These are phyloP conservation scores for Coemansia sp. DNA, from an alignment of 192 early-diverging fungal species.

Conservation along the genomic window DNA sequence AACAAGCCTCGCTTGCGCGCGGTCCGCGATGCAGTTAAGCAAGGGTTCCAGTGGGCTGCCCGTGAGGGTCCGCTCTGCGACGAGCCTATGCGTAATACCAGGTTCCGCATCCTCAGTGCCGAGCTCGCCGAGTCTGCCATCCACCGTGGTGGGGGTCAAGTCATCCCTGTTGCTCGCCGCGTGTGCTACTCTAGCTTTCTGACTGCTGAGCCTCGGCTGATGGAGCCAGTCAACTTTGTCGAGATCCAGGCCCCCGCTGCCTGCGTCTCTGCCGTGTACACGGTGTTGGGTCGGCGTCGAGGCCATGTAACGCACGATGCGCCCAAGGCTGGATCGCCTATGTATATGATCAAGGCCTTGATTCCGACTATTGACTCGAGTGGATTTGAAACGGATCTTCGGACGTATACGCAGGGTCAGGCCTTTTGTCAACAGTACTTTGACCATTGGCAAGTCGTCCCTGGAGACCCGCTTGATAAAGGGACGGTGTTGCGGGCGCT, in stretches of 20 bases:
- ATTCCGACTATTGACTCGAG: constrained; percentile 95
- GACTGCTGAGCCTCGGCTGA: constrained; percentile 91
- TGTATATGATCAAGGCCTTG: constrained; percentile 91
- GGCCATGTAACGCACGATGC: constrained; percentile 96
- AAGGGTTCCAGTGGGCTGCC: constrained; percentile 98
- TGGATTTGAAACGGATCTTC: constrained; percentile 96
- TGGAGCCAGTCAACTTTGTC: constrained; percentile 97
- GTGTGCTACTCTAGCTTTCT: constrained; percentile 97
- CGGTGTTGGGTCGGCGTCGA: constrained; percentile 88
- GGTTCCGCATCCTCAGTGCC: constrained; percentile 92
- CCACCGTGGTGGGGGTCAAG: constrained; percentile 93
- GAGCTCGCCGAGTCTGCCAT: constrained; percentile 84
- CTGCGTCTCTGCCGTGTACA: constrained; percentile 94
- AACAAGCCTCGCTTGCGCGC: constrained; percentile 81
- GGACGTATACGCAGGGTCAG: constrained; percentile 96
- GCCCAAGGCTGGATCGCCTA: constrained; percentile 92
- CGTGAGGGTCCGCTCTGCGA: constrained; percentile 96
- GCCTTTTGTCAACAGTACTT: constrained; percentile 98
- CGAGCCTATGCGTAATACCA: constrained; percentile 96
- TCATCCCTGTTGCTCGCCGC: constrained; percentile 95
- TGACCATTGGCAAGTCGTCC: constrained; percentile 98
- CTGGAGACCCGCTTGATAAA: constrained; percentile 95
- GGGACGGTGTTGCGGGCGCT: constrained; percentile 83
- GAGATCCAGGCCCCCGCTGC: constrained; percentile 98
- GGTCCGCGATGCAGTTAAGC: constrained; percentile 84